These are phyloP conservation scores for Globisporangium polare DNA, from an alignment of 352 stramenopile species.

Conservation along the genomic window DNA sequence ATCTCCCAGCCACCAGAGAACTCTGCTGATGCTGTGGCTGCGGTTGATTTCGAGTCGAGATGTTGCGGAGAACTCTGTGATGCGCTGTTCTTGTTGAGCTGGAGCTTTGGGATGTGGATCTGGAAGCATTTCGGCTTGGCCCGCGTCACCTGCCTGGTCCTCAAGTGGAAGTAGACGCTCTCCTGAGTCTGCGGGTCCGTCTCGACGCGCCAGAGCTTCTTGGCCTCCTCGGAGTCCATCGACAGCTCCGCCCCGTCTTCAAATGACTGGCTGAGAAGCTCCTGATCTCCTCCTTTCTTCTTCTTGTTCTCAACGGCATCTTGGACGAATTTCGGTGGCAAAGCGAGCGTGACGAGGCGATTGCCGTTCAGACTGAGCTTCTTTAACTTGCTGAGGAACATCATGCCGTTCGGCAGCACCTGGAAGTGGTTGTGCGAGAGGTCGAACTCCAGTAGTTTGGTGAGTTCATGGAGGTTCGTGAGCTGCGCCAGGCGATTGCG, in stretches of 20 bases:
- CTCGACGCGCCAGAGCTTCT: constrained; percentile 56
- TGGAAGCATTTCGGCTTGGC: constrained; percentile 52
- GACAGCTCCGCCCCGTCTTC: constrained; percentile 8
- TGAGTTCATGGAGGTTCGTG: constrained; percentile 44
- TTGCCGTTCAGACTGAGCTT: constrained; percentile 46
- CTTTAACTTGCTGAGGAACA: constrained; percentile 36
- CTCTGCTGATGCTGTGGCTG: constrained; percentile 4
- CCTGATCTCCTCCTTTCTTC: constrained; percentile 4
- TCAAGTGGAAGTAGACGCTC: constrained; percentile 51
- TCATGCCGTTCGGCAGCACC: constrained; percentile 46
- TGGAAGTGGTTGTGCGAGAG: constrained; percentile 63
- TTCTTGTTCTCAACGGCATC: not conserved
- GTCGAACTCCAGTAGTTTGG: constrained; percentile 43
- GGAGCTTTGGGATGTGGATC: constrained; percentile 37
- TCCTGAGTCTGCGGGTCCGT: constrained; percentile 42
- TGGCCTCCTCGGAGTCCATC: constrained; percentile 22
- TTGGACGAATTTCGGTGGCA: constrained; percentile 30
- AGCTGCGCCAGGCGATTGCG: constrained; percentile 55
- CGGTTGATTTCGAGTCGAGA: constrained; percentile 5
- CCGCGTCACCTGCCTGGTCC: constrained; percentile 46
- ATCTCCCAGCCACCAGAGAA: constrained; percentile 56
- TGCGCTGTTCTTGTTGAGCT: constrained; percentile 5
- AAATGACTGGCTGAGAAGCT: constrained; percentile 8
- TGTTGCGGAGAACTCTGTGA: not conserved
- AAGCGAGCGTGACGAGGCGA: constrained; percentile 57